These are phyloP conservation scores for Phlyctochytrium planicorne DNA, from an alignment of 192 early-diverging fungal genomes.

Conservation along the genomic window DNA sequence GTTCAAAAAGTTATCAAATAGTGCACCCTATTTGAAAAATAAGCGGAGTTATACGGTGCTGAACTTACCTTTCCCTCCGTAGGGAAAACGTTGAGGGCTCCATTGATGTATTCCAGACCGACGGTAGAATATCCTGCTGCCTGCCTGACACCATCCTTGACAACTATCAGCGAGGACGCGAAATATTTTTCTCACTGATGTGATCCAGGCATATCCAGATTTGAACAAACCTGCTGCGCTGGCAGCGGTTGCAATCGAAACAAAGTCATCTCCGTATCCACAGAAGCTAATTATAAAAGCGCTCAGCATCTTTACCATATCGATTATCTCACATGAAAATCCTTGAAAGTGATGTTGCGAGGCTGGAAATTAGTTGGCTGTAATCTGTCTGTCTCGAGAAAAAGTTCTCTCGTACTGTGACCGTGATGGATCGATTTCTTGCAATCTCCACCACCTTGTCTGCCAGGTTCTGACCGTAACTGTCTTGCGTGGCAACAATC, in stretches of 20 bases:
- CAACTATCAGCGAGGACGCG: not conserved
- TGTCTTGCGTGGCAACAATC: not conserved
- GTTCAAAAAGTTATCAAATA: not conserved
- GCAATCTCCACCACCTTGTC: not conserved
- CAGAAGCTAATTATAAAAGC: not conserved
- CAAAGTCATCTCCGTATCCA: not conserved
- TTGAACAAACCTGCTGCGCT: not conserved
- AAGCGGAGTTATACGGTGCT: too few species aligned
- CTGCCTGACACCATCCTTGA: not conserved
- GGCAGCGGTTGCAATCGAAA: not conserved
- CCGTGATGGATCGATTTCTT: not conserved
- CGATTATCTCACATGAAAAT: conserved; percentile 2
- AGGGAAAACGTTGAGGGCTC: not conserved
- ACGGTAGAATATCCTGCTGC: not conserved
- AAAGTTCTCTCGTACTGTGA: not conserved
- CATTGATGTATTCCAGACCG: not conserved
- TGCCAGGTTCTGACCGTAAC: not conserved
- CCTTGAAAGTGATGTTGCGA: not conserved
- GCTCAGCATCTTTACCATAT: too few species aligned
- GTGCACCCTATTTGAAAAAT: too few species aligned
- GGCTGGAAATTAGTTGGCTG: not conserved
- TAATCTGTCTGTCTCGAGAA: not conserved
- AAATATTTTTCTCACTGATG: not conserved
- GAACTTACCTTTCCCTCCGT: not conserved
- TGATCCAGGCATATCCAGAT: not conserved